phyloP scores from a whole-genome alignment of 1,284 basidiomycete genomes.

The Cronartium quercuum region DNA sequence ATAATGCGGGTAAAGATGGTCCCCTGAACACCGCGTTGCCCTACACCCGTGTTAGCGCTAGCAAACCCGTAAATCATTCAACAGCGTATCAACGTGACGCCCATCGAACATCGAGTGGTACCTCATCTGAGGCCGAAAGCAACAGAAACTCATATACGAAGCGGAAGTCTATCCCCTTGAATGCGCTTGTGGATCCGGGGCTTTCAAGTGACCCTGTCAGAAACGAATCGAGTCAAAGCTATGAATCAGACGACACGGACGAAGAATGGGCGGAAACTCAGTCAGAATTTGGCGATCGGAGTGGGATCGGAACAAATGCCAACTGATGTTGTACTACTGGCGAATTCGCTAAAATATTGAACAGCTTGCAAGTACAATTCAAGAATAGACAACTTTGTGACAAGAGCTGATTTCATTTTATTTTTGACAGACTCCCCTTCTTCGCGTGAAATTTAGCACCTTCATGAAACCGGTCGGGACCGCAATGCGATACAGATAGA shows the following conservation, averaged over 20 bases:
- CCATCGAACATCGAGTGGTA: constrained; percentile 1
- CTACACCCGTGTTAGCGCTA: background rate
- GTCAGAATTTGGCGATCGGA: constrained; percentile 17
- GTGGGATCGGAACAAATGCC: too few species aligned
- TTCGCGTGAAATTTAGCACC: too few species aligned
- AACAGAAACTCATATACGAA: background rate
- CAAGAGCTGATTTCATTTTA: too few species aligned
- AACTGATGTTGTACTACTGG: too few species aligned
- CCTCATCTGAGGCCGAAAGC: constrained; percentile 2
- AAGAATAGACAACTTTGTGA: too few species aligned
- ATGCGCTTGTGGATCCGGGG: background rate
- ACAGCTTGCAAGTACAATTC: too few species aligned
- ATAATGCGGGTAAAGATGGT: constrained; percentile 9
- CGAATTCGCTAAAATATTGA: too few species aligned
- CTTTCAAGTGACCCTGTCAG: background rate
- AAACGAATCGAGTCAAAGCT: background rate
- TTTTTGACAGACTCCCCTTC: too few species aligned
- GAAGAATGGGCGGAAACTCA: constrained; percentile 38
- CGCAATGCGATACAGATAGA: too few species aligned
- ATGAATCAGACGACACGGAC: constrained; percentile 5
- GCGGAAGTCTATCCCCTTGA: background rate
- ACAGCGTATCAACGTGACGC: constrained; percentile 5
- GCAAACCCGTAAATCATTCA: background rate
- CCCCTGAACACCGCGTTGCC: constrained; percentile 3
- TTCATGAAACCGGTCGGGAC: too few species aligned